Base-by-base conservation (phyloP, 2,329 filamentous ascomycete genomes). In the Xylariaceae sp. region DNA sequence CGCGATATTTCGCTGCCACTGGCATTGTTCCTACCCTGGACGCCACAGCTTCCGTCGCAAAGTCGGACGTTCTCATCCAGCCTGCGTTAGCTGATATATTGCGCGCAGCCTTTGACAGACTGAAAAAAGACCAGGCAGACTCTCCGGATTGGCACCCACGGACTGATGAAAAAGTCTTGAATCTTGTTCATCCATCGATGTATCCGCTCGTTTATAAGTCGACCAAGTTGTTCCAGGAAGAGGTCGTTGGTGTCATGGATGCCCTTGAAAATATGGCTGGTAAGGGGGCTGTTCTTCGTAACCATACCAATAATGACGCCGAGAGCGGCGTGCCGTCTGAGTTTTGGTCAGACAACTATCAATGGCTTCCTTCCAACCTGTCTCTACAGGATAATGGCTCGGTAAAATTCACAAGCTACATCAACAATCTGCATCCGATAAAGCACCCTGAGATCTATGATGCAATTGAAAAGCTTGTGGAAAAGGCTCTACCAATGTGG, bases 161-260 rank as follows among this genome's bases (percentile, higher is more conserved):
- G 3, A 79, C 76, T 0, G 66, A 80, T 49, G 67, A 74, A 1
- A 75, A 72, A 61, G 80, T 86, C 1, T 74, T 80, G 4, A 77
- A 85, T 62, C 69, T 86, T 3, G 74, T 86, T 12, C 76, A 85
- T 60, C 80, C 82, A 4, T 84, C 80, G 1, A 69, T 85, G 53
- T 85, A 77, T 57, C 80, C 81, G 0, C 67, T 85, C 0, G 68
- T 80, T 1, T 80, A 78, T 55, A 72, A 73, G 3, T 64, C 66
- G 51, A 67, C 70, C 1, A 67, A 67, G 3, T 70, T 77, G 3
- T 62, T 78, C 39, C 44, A 55, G 1, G 64, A 70, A 0, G 68
- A 71, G 43, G 64, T 65, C 0, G 70, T 67, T 1, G 64, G 61
- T 5, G 55, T 62, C 29, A 41, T 59, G 2, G 61, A 66, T 50